Conservation (phyloP, 2,329 filamentous ascomycete species). For the Catunica adiposa region DNA sequence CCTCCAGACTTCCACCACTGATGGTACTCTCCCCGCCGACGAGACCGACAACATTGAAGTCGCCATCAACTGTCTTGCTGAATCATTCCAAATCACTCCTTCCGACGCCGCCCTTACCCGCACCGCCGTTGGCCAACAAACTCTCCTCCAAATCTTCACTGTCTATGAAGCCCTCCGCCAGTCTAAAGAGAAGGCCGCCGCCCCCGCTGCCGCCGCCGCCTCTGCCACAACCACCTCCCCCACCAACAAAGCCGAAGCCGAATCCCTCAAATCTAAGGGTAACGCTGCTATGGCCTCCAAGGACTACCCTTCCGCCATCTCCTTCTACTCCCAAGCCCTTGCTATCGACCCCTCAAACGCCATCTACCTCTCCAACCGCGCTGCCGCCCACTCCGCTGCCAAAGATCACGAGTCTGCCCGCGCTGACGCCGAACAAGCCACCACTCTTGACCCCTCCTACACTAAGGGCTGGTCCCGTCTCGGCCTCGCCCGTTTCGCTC, state of each 20-base stretch:
- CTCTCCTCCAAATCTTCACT: conserved; percentile 76
- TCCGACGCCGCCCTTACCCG: conserved; percentile 53
- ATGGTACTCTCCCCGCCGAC: conserved; percentile 75
- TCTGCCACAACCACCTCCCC: conserved; percentile 25
- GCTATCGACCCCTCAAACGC: conserved; percentile 68
- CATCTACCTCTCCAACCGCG: conserved; percentile 95
- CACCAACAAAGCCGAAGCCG: conserved; percentile 61
- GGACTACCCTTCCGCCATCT: conserved; percentile 70
- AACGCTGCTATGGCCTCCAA: conserved; percentile 93
- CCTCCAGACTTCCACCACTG: conserved; percentile 64
- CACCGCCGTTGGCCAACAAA: conserved; percentile 70
- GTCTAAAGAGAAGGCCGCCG: conserved; percentile 22
- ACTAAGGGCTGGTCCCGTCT: conserved; percentile 95
- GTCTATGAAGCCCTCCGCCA: conserved; percentile 91
- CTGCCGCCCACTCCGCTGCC: conserved; percentile 75
- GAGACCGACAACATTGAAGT: conserved; percentile 91
- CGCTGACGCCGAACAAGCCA: conserved; percentile 79
- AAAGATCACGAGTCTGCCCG: conserved; percentile 71
- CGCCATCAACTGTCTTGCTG: conserved; percentile 82
- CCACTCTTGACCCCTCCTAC: conserved; percentile 76
- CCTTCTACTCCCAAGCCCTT: conserved; percentile 76
- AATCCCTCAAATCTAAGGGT: conserved; percentile 74
- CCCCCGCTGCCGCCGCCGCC: conserved; percentile 19
- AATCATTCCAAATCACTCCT: conserved; percentile 91
- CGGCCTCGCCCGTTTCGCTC: conserved; percentile 76